Evolutionary conservation across 805 yeast genomes (phyloP).

Genomic region (Saccharomycopsis microspora): DNA sequence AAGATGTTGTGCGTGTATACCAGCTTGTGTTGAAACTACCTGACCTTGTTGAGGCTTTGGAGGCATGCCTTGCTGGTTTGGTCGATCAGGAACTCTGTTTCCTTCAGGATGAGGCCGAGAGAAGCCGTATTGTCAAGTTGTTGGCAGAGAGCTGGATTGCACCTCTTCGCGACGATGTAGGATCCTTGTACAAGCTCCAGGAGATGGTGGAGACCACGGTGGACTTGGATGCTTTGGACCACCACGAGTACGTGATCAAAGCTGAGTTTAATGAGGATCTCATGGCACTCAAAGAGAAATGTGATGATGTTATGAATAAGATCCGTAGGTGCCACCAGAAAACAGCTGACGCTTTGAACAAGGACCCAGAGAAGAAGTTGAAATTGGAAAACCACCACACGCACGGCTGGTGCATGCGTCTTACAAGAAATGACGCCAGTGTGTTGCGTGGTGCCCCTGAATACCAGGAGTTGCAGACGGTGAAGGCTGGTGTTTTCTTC

Average conservation of each 20-base stretch:
- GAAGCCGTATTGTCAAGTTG: conserved; percentile 23
- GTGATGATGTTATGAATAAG: conserved; percentile 41
- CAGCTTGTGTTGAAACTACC: conserved; percentile 70
- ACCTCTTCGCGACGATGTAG: conserved; percentile 39
- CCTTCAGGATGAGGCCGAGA: conserved; percentile 16
- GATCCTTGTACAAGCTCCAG: conserved; percentile 53
- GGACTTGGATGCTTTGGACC: conserved; percentile 72
- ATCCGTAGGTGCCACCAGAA: conserved; percentile 51
- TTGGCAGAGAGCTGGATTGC: conserved; percentile 42
- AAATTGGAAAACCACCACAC: conserved; percentile 79
- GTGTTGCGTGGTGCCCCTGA: conserved; percentile 52
- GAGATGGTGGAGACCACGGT: conserved; percentile 89
- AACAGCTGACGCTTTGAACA: conserved; percentile 61
- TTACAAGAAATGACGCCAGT: conserved; percentile 82
- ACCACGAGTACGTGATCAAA: conserved; percentile 74
- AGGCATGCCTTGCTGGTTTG: conserved; percentile 29
- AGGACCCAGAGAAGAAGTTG: conserved; percentile 80
- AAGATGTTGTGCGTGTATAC: conserved; percentile 82
- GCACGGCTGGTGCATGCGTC: conserved; percentile 91
- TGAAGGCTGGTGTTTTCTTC: conserved; percentile 91
- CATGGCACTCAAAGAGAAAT: conserved; percentile 42
- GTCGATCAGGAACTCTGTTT: conserved; percentile 18
- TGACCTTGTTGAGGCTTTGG: conserved; percentile 45
- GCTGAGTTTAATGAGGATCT: conserved; percentile 84
- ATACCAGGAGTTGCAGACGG: conserved; percentile 76